phyloP scores from a whole-genome alignment of 768 basidiomycete species.

The Lactarius vividus region DNA sequence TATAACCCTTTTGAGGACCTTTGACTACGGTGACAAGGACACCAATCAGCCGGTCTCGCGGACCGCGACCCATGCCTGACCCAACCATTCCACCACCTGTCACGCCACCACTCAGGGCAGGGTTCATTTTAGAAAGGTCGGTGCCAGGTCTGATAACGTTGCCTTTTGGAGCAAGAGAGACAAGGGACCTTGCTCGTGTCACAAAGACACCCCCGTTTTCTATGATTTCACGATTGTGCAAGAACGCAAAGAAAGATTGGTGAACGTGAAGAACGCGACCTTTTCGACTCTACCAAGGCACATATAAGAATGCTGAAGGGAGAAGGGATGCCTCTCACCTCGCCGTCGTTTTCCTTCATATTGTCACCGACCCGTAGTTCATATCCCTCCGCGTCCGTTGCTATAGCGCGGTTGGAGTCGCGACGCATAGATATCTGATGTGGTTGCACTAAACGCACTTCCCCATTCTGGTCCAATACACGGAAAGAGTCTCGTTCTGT shows the following conservation, averaged over 20 bases:
- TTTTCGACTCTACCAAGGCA: conserved; percentile 63
- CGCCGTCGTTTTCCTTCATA: conserved; percentile 88
- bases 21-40: conserved; percentile 74
- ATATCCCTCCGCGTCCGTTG: conserved; percentile 85
- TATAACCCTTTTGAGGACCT: conserved; percentile 87
- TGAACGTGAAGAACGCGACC: conserved; percentile 92
- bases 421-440: conserved; percentile 93
- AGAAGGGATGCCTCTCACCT: conserved; percentile 47
- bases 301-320: conserved; percentile 14
- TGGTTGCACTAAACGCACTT: conserved; percentile 84
- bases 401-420: conserved; percentile 78
- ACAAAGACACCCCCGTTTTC: conserved; percentile 97
- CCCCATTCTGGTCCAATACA: conserved; percentile 91
- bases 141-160: conserved; percentile 60
- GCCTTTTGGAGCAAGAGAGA: conserved; percentile 84
- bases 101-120: conserved; percentile 56
- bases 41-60: conserved; percentile 81
- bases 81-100: conserved; percentile 79
- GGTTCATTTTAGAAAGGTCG: conserved; percentile 93
- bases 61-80: conserved; percentile 77
- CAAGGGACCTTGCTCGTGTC: conserved; percentile 77
- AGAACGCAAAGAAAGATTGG: conserved; percentile 90
- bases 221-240: conserved; percentile 85
- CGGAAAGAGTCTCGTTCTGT: conserved; percentile 96
- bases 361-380: conserved; percentile 86